These are phyloP conservation scores for Alternaria sp. DNA, from an alignment of 2,329 filamentous ascomycete species.

Conservation along the genomic window DNA sequence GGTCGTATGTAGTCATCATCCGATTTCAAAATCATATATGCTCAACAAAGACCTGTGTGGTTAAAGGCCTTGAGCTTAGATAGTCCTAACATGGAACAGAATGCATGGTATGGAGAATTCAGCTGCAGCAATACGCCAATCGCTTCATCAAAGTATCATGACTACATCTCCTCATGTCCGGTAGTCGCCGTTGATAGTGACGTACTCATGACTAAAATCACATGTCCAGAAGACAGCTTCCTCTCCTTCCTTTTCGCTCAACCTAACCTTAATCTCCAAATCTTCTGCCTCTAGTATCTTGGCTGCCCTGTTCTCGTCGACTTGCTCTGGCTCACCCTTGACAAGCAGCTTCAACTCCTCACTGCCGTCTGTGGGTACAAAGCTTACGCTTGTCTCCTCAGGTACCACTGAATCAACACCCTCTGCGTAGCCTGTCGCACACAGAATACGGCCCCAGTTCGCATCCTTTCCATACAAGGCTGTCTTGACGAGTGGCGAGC, in stretches of 20 bases:
- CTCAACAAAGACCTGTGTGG: neutral
- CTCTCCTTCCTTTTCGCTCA: conserved; percentile 66
- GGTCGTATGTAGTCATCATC: conserved; percentile 17
- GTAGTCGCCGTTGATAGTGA: conserved; percentile 74
- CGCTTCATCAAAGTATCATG: neutral
- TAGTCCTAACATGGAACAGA: neutral
- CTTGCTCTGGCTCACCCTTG: conserved; percentile 79
- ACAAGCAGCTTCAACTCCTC: conserved; percentile 78
- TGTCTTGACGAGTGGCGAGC: conserved; percentile 94
- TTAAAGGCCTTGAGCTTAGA: neutral
- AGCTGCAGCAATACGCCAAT: neutral
- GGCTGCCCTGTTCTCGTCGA: conserved; percentile 78
- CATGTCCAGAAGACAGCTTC: conserved; percentile 84
- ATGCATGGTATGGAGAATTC: neutral
- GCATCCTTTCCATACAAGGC: conserved; percentile 96
- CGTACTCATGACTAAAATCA: conserved; percentile 85
- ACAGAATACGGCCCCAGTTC: conserved; percentile 97
- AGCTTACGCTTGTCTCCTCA: conserved; percentile 78
- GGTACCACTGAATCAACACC: conserved; percentile 72
- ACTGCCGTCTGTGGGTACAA: conserved; percentile 79
- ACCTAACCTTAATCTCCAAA: conserved; percentile 76
- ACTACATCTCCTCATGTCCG: conserved; percentile 56
- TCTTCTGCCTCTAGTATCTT: conserved; percentile 80
- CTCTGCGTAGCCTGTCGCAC: conserved; percentile 84
- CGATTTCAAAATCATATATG: neutral